Evolutionary conservation across 2,329 filamentous ascomycete species (phyloP).

Genomic region (Trichoderma atroviride): DNA sequence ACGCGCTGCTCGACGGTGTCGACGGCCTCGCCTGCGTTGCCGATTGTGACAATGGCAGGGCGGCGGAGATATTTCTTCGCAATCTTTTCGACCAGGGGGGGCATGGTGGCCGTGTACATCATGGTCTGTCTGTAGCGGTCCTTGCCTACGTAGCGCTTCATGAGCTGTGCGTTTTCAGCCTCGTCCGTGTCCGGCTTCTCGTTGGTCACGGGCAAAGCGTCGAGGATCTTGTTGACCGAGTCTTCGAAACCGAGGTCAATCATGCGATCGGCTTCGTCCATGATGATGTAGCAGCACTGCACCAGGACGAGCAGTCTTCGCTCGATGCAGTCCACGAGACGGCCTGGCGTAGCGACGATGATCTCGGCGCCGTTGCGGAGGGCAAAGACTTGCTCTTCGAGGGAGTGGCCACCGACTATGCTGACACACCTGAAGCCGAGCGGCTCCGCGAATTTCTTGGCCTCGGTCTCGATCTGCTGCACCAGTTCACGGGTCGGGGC

Average conservation of each 20-base stretch:
- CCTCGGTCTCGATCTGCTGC: slow-evolving; percentile 95
- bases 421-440: slow-evolving; percentile 94
- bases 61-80: slow-evolving; percentile 95
- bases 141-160: slow-evolving; percentile 76
- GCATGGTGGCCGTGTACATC: slow-evolving; percentile 99
- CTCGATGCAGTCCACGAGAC: slow-evolving; percentile 96
- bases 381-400: slow-evolving; percentile 91
- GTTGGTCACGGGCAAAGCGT: slow-evolving; percentile 87
- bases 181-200: slow-evolving; percentile 94
- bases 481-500: slow-evolving; percentile 96
- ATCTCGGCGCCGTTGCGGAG: slow-evolving; percentile 94
- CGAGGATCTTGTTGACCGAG: slow-evolving; percentile 94
- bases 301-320: slow-evolving; percentile 84
- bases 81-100: slow-evolving; percentile 86
- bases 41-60: slow-evolving; percentile 92
- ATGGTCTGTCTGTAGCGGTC: slow-evolving; percentile 94
- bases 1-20: slow-evolving; percentile 98
- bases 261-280: slow-evolving; percentile 99
- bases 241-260: slow-evolving; percentile 98
- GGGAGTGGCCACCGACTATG: slow-evolving; percentile 94
- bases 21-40: slow-evolving; percentile 91
- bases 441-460: slow-evolving; percentile 85
- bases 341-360: slow-evolving; percentile 96
- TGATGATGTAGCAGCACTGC: slow-evolving; percentile 98
- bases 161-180: slow-evolving; percentile 82